Evolutionary conservation across 805 yeast species (phyloP), one percentile per base, ranked within the genome.

Genomic region (Metschnikowia kofuensis): DNA sequence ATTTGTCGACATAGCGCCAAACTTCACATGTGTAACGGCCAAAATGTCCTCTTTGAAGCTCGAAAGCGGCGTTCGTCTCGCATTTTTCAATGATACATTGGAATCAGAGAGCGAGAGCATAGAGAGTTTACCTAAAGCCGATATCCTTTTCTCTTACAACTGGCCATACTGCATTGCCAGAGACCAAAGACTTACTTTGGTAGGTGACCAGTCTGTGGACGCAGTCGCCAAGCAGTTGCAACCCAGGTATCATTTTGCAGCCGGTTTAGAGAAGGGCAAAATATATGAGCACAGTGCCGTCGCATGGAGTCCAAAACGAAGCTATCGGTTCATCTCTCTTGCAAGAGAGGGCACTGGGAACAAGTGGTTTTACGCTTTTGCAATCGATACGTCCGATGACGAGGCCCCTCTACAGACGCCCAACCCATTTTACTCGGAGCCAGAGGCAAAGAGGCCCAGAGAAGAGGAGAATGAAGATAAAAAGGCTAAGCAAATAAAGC

Each of bases 351-450:
- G 83, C 0, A 68, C 78, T 2, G 76, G 76, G 0, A 72, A 74
- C 9, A 67, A 69, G 49, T 89, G 92, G 91, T 84, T 82, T 52
- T 89, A 88, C 67, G 96, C 95, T 0, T 87, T 87, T 30, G 69
- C 63, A 15, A 61, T 62, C 2, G 41, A 49, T 5, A 51, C 52
- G 1, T 58, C 57, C 4, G 66, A 69, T 0, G 57, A 60, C 15
- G 50, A 51, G 15, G 38, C 41, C 2, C 60, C 43, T 56, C 14
- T 51, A 52, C 2, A 39, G 32, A 43, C 47, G 43, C 6, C 48
- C 48, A 40, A 54, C 46, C 75, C 75, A 1, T 70, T 65, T 46
- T 15, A 32, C 8, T 26, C 26, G 9, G 40, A 45, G 12, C 38
- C 36, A 5, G 21, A 21, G 21, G 40, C 40, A 15, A 51, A 45